Evolutionary conservation across 1,139 yeast species (phyloP).

Genomic region (Yamadazyma sp.): DNA sequence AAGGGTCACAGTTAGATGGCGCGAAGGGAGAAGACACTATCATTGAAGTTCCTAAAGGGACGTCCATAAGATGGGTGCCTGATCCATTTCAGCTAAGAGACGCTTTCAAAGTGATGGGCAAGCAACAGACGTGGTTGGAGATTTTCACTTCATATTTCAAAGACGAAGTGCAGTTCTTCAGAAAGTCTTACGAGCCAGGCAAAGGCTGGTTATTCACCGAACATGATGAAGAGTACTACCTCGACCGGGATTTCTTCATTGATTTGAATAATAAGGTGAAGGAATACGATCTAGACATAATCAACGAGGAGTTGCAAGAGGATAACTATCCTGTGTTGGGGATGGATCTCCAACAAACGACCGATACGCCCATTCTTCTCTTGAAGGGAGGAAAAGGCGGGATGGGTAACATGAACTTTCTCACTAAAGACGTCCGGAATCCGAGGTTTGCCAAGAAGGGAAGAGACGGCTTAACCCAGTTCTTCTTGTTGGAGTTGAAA

Average conservation of each 20-base stretch:
- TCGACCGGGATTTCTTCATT: constrained; percentile 61
- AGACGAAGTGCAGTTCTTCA: constrained; percentile 52
- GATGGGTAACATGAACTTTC: constrained; percentile 92
- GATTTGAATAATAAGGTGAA: constrained; percentile 63
- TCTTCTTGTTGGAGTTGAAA: constrained; percentile 79
- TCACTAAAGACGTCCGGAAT: constrained; percentile 78
- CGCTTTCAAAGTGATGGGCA: constrained; percentile 33
- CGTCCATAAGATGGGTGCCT: constrained; percentile 83
- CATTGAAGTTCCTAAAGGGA: constrained; percentile 89
- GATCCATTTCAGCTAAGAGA: constrained; percentile 53
- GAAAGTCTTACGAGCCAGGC: constrained; percentile 64
- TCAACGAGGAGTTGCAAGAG: constrained; percentile 55
- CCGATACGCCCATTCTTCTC: constrained; percentile 65
- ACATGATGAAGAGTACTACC: constrained; percentile 67
- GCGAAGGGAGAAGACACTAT: constrained; percentile 74
- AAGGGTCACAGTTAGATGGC: constrained; percentile 79
- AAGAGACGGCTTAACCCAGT: constrained; percentile 63
- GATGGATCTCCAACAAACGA: constrained; percentile 66
- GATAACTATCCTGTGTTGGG: constrained; percentile 83
- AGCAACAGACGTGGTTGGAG: constrained; percentile 23
- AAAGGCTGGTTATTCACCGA: constrained; percentile 89
- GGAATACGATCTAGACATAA: constrained; percentile 61
- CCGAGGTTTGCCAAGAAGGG: constrained; percentile 88
- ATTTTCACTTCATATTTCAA: constrained; percentile 22
- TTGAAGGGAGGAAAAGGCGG: constrained; percentile 91